Evolutionary conservation across 2,329 filamentous ascomycete species (phyloP), one percentile per base, ranked within the genome.

Genomic region (Diplodia corticola): DNA sequence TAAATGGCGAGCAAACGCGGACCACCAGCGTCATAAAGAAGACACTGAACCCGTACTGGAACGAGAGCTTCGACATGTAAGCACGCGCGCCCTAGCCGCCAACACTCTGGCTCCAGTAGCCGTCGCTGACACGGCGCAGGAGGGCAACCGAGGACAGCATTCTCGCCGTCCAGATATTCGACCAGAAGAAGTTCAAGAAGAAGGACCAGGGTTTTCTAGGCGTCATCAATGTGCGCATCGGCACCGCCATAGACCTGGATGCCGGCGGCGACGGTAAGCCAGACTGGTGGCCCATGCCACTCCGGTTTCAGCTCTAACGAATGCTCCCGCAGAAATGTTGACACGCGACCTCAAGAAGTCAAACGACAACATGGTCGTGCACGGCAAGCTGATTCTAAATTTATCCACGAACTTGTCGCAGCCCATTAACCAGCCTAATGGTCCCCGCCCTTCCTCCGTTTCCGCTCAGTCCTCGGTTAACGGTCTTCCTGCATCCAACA

Each of bases 131-230:
- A 69, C 60, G n/a, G 28, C 33, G 63, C 77, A 98, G 95, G 83
- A 87, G 87, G 77, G 94, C 92, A 68, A 95, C 90, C 68, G 95
- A 99, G 78, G 94, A 97, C 75, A 96, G 93, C 78, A 97, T 99
- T 75, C 85, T 99, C 55, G 95, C 95, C 7, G 93, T 99, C 54
- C 95, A 99, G 77, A 97, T 99, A 65, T 99, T 99, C 77, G 95
- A 99, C 80, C 95, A 99, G 81, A 97, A 97, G 84, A 99, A 99
- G 82, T 99, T 99, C 83, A 99, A 99, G 85, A 99, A 99, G 88
- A 99, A 98, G 92, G 95, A 99, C 73, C 95, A 99, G 78, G 95
- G 95, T 9, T 99, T 99, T 76, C 85, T 99, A 6, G 95, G 95
- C 67, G 95, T 99, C 64, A 97, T 99, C 75, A 99, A 99, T 78